Conservation (phyloP, 306 rosid species). For the Citrullus mucosospermus region DNA sequence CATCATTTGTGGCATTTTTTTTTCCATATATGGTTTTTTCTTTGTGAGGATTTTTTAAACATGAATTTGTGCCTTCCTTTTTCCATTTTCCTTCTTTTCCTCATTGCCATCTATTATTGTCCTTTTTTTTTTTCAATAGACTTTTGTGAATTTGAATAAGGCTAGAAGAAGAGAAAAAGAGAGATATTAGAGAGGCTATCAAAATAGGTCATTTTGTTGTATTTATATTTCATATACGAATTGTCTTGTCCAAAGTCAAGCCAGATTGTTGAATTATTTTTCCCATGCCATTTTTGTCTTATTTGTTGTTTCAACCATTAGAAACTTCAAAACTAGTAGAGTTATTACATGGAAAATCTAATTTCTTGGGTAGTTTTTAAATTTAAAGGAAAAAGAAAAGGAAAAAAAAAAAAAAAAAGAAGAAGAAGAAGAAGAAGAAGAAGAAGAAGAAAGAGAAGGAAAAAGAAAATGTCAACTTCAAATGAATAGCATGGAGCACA, state of each 20-base stretch:
- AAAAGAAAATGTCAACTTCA: slow-evolving; percentile 4
- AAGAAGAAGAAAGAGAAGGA: neutral
- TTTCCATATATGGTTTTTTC: neutral
- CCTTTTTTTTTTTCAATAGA: neutral
- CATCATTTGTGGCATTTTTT: neutral
- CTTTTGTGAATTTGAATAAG: neutral
- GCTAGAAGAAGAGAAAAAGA: neutral
- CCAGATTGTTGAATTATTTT: neutral
- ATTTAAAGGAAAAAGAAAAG: neutral
- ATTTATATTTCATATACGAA: neutral
- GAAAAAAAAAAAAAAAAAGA: neutral
- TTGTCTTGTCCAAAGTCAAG: neutral
- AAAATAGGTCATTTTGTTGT: neutral
- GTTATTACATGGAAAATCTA: neutral
- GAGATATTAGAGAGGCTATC: neutral
- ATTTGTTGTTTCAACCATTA: neutral
- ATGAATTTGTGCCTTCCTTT: neutral
- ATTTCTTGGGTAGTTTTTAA: neutral
- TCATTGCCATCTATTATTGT: neutral
- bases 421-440: neutral
- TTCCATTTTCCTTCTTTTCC: neutral
- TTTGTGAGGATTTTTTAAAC: neutral
- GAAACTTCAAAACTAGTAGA: neutral
- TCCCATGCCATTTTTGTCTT: neutral
- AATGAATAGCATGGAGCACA: slow-evolving; percentile 9